Evolutionary conservation across 2,329 filamentous ascomycete species (phyloP), one percentile per base, ranked within the genome.

Genomic region (Fusarium xyrophilum): DNA sequence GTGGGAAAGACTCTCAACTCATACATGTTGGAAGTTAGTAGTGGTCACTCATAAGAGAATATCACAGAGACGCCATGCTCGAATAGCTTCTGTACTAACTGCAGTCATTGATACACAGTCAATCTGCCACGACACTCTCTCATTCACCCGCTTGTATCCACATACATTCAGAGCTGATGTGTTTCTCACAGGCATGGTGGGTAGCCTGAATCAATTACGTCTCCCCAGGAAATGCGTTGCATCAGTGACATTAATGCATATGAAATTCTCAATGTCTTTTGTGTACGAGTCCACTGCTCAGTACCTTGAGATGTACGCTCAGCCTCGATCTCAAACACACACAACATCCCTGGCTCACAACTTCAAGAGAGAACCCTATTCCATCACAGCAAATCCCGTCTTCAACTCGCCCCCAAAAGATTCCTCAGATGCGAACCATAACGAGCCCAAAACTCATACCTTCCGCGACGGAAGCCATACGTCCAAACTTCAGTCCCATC

Each of bases 201-300:
- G n/a, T 9, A 30, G 10, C 7, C 5, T 30, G 43, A 46, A 6
- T 21, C 7, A 21, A 4, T 12, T 2, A 9, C 14, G 17, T 27
- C 1, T 43, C 6, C 23, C 4, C 25, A 27, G 2, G 23, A 0
- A 11, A 11, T 2, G 0, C 1, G n/a, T 7, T 5, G 1, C 6
- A 10, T 27, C 8, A 28, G 19, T 10, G 19, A n/a, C 0, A 11
- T 11, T 0, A 10, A 28, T 5, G n/a, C 7, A 32, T 6, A 5
- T 32, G 11, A 10, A 2, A 47, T 7, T 5, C n/a, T 12, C 2
- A 21, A 13, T 30, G 43, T 8, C 3, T 21, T 11, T 8, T 28
- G 2, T 14, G 12, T 27, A 12, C 17, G 8, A 27, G 40, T 7
- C 13, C 23, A 14, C 6, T n/a, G 12, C 40, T 14, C 12, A 43